Conservation (phyloP, 768 basidiomycete genomes). For the Podaxis sp. region DNA sequence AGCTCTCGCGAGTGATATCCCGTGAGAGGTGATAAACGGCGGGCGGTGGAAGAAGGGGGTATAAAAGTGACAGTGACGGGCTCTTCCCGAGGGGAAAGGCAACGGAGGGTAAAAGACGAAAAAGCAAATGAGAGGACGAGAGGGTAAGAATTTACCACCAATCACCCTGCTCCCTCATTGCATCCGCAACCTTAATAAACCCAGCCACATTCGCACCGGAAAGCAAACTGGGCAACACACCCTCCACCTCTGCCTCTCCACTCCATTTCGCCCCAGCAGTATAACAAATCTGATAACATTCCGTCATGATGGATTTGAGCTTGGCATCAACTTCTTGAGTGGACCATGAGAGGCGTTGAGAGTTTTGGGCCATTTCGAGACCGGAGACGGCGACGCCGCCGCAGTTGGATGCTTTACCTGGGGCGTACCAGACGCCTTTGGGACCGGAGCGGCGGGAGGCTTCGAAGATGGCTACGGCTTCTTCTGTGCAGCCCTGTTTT, state of each 20-base stretch:
- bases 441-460: constrained; percentile 45
- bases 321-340: constrained; percentile 61
- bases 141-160: constrained; percentile 53
- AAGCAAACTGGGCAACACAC: constrained; percentile 48
- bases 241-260: constrained; percentile 35
- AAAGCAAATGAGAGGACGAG: background rate
- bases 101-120: background rate
- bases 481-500: constrained; percentile 56
- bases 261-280: constrained; percentile 55
- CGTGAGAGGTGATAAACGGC: background rate
- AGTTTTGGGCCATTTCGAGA: constrained; percentile 81
- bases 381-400: constrained; percentile 78
- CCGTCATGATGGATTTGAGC: constrained; percentile 67
- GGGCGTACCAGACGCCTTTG: constrained; percentile 62
- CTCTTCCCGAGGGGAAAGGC: background rate
- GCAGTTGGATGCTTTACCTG: constrained; percentile 64
- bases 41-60: background rate
- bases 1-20: background rate
- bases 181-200: constrained; percentile 66
- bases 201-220: constrained; percentile 72
- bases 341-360: constrained; percentile 59
- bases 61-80: background rate
- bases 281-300: constrained; percentile 57
- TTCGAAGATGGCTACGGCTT: constrained; percentile 73
- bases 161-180: constrained; percentile 71